phyloP scores from a whole-genome alignment of 768 basidiomycete genomes.

The Hericium rajendrae region DNA sequence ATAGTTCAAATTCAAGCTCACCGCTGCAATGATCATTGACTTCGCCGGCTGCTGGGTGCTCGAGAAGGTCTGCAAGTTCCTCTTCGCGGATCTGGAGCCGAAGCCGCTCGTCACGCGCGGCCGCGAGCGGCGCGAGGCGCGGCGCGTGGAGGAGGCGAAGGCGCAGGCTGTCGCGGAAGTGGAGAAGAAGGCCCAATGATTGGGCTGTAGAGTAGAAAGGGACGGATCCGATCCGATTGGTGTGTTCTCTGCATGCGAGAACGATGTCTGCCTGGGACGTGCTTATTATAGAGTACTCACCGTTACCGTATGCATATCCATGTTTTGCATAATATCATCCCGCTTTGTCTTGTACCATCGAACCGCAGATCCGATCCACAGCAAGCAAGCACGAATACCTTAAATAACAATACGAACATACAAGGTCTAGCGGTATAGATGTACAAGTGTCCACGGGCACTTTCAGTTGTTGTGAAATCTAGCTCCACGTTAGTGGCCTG shows the following conservation, averaged over 20 bases:
- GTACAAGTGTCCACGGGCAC: neutral
- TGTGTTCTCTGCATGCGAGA: too few relatives aligned
- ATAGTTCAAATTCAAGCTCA: constrained; percentile 83
- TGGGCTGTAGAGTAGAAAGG: too few relatives aligned
- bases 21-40: constrained; percentile 75
- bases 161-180: constrained; percentile 4
- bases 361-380: neutral
- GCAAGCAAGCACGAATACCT: neutral
- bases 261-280: too few relatives aligned
- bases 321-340: too few relatives aligned
- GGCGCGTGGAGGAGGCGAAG: constrained; percentile 25
- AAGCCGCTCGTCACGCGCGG: constrained; percentile 79
- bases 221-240: too few relatives aligned
- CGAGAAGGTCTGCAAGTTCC: constrained; percentile 70
- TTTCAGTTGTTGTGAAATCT: neutral
- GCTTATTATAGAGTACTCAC: too few relatives aligned
- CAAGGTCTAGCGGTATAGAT: neutral
- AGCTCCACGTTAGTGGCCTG: neutral
- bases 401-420: neutral
- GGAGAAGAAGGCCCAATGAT: constrained; percentile 31
- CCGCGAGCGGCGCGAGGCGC: constrained; percentile 64
- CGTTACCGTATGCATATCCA: too few relatives aligned
- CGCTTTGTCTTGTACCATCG: neutral
- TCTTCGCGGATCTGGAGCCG: constrained; percentile 86
- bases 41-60: constrained; percentile 83